A percentile compares a stretch with the other conserved stretches of the same genome.
phyloP scores from a whole-genome alignment of 2,329 filamentous ascomycete species.

The Catunica adiposa region DNA sequence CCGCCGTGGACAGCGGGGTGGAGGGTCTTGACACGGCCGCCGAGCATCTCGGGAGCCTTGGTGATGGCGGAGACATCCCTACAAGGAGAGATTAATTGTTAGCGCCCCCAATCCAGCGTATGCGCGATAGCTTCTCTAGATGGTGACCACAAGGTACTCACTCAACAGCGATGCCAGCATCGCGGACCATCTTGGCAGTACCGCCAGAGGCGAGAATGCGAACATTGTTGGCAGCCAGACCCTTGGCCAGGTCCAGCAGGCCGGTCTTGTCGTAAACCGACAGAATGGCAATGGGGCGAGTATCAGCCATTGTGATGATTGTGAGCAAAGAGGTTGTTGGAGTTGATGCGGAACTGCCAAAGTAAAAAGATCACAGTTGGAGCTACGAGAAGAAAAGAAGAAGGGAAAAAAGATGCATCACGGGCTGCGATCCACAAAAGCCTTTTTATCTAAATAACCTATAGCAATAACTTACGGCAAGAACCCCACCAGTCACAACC shows the following conservation, averaged over 20 bases:
- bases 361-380: slow-evolving; percentile 10
- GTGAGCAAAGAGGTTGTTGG: background rate
- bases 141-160: slow-evolving; percentile 29
- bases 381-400: slow-evolving; percentile 8
- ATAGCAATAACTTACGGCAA: background rate
- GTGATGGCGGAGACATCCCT: slow-evolving; percentile 97
- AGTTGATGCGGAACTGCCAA: slow-evolving; percentile 11
- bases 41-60: slow-evolving; percentile 90
- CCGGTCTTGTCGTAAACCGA: slow-evolving; percentile 99
- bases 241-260: slow-evolving; percentile 79
- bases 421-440: background rate
- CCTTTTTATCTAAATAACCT: background rate
- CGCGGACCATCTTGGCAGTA: slow-evolving; percentile 89
- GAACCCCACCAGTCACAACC: background rate
- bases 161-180: slow-evolving; percentile 91
- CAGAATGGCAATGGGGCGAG: slow-evolving; percentile 64
- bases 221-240: slow-evolving; percentile 74
- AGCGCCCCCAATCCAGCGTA: background rate
- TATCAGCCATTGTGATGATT: slow-evolving; percentile 22
- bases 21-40: slow-evolving; percentile 72
- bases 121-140: background rate
- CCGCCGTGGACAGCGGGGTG: slow-evolving; percentile 83
- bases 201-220: slow-evolving; percentile 88
- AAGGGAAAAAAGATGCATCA: background rate
- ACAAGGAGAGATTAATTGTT: slow-evolving; percentile 4